Evolutionary conservation across 2,329 filamentous ascomycete species (phyloP).

Genomic region (Aspergillus tamarii): DNA sequence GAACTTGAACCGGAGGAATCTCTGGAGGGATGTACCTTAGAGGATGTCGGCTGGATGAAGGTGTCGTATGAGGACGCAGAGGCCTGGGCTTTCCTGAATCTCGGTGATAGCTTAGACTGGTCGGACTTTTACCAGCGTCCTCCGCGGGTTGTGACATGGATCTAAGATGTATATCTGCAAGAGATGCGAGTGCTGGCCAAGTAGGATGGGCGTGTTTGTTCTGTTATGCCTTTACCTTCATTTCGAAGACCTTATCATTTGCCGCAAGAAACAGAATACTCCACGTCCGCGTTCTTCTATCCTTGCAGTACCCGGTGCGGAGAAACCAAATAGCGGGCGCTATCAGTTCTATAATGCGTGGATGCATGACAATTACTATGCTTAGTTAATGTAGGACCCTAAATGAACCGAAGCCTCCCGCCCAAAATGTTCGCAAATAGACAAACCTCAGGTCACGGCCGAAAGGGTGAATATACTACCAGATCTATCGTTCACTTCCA

Average conservation of each 20-base stretch:
- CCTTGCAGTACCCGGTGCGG: no score
- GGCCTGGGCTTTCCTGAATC: slow-evolving; percentile 6
- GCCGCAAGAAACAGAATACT: not conserved
- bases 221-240: not conserved
- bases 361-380: no score
- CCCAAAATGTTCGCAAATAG: no score
- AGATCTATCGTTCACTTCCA: no score
- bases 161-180: not conserved
- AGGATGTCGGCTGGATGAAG: slow-evolving; percentile 26
- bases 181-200: not conserved
- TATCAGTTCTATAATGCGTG: no score
- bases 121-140: slow-evolving; percentile 14
- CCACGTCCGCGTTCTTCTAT: not conserved
- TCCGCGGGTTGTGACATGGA: not conserved
- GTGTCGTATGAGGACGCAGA: slow-evolving; percentile 9
- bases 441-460: no score
- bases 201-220: not conserved
- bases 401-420: no score
- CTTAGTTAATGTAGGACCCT: no score
- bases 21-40: slow-evolving; percentile 17
- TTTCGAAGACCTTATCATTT: not conserved
- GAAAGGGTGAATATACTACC: no score
- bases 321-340: no score
- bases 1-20: slow-evolving; percentile 4
- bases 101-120: slow-evolving; percentile 15